Percentiles rank a stretch among this genome's conserved stretches.
phyloP scores from a whole-genome alignment of 2,329 filamentous ascomycete genomes.

The Botrytis paeoniae region DNA sequence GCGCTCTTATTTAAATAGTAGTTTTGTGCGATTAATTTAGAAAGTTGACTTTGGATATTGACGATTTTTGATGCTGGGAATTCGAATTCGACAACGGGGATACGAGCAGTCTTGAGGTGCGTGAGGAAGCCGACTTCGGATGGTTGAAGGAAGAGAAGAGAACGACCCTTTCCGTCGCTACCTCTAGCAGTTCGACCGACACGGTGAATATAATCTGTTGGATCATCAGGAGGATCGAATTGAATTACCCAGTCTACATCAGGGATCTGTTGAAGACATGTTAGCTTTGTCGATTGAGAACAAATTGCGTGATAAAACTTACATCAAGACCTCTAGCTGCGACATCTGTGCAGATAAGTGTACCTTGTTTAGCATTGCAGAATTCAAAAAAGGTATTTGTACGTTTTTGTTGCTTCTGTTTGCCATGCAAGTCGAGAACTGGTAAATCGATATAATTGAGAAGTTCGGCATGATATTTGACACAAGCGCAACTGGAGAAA shows the following conservation, averaged over 20 bases:
- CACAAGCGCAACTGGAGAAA: constrained; percentile 86
- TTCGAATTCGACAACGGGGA: constrained; percentile 94
- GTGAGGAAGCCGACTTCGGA: constrained; percentile 88
- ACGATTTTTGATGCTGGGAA: constrained; percentile 90
- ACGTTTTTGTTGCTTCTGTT: constrained; percentile 98
- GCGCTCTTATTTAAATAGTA: constrained; percentile 93
- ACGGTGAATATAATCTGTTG: constrained; percentile 89
- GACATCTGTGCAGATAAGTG: constrained; percentile 93
- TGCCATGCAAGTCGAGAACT: constrained; percentile 82
- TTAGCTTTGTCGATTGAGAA: constrained; percentile 1
- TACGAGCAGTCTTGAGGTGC: constrained; percentile 84
- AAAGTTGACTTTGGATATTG: constrained; percentile 85
- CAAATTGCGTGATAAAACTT: constrained; percentile 37
- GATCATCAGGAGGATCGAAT: constrained; percentile 91
- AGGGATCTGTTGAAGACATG: constrained; percentile 59
- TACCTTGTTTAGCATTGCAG: constrained; percentile 78
- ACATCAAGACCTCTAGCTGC: constrained; percentile 90
- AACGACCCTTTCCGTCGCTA: constrained; percentile 76
- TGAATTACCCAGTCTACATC: constrained; percentile 96
- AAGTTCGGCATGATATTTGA: constrained; percentile 93
- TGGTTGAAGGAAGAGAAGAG: constrained; percentile 89
- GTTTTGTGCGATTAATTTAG: constrained; percentile 91
- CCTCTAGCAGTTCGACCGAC: constrained; percentile 93
- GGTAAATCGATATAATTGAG: constrained; percentile 97
- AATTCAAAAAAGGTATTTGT: constrained; percentile 99